These are phyloP conservation scores for Dinochytrium kinnereticum DNA, from an alignment of 371 early-diverging fungal species.

Conservation along the genomic window DNA sequence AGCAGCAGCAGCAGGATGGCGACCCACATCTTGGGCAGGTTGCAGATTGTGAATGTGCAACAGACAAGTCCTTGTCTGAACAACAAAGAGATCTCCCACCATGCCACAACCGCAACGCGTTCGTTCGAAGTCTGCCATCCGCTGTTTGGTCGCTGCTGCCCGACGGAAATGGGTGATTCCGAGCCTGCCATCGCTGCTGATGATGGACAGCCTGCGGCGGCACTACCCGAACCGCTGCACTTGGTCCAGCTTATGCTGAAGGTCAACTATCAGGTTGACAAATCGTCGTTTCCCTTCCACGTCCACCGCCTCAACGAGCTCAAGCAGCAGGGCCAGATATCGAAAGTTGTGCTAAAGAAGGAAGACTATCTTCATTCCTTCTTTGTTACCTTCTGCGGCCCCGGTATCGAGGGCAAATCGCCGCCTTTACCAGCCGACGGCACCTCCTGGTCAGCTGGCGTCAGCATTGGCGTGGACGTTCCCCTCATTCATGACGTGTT, in stretches of 20 bases:
- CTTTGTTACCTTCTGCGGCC: conserved; percentile 8
- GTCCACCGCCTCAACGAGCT: not conserved
- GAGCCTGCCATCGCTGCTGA: not conserved
- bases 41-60: too few relatives aligned
- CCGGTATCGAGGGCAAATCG: not conserved
- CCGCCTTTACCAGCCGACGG: not conserved
- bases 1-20: conserved; percentile 36
- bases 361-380: not conserved
- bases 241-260: not conserved
- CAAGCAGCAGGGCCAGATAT: conserved; percentile 4
- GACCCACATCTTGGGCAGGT: conserved; percentile 18
- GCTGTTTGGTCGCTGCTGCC: too few relatives aligned
- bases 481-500: not conserved
- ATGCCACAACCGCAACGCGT: too few relatives aligned
- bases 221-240: not conserved
- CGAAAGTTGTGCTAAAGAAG: not conserved
- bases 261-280: not conserved
- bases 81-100: too few relatives aligned
- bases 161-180: too few relatives aligned
- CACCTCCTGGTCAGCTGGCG: not conserved
- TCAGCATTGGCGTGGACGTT: not conserved
- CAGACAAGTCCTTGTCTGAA: too few relatives aligned
- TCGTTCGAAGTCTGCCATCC: too few relatives aligned
- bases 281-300: not conserved
- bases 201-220: not conserved